phyloP scores from a whole-genome alignment of 2,329 filamentous ascomycete genomes.

The Pseudocercospora eumusae region DNA sequence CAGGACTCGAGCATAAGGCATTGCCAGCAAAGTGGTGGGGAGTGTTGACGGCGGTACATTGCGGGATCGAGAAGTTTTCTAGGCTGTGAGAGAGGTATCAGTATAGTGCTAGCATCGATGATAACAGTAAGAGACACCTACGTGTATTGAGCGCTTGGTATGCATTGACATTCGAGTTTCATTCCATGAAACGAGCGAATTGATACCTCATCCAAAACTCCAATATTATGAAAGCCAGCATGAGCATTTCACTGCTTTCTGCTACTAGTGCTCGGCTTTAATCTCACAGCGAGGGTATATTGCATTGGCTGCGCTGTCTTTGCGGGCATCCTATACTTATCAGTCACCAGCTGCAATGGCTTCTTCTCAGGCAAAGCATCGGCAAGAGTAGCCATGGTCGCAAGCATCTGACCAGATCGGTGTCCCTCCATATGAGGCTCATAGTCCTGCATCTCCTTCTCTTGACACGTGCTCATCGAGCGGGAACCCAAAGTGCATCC shows the following conservation, averaged over 20 bases:
- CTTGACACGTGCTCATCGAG: background rate
- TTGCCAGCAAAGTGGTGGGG: background rate
- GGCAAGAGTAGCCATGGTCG: background rate
- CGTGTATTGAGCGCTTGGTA: background rate
- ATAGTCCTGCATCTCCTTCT: background rate
- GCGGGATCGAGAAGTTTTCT: background rate
- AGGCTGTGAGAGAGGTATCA: background rate
- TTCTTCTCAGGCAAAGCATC: background rate
- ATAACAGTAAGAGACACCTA: background rate
- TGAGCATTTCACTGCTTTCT: background rate
- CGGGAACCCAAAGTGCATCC: background rate
- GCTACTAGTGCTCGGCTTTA: background rate
- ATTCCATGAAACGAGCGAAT: background rate
- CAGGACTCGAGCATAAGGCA: background rate
- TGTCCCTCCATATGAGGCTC: background rate
- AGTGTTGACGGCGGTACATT: background rate
- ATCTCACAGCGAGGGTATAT: background rate
- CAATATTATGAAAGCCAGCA: background rate
- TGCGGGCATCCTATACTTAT: background rate
- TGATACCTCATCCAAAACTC: background rate
- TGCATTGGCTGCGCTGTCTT: background rate
- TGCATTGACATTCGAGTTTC: background rate
- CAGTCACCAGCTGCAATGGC: background rate
- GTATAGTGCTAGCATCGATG: background rate
- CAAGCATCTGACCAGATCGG: background rate